These are phyloP conservation scores for Elongisporangium prolatum DNA, from an alignment of 352 stramenopile species.

Conservation along the genomic window DNA sequence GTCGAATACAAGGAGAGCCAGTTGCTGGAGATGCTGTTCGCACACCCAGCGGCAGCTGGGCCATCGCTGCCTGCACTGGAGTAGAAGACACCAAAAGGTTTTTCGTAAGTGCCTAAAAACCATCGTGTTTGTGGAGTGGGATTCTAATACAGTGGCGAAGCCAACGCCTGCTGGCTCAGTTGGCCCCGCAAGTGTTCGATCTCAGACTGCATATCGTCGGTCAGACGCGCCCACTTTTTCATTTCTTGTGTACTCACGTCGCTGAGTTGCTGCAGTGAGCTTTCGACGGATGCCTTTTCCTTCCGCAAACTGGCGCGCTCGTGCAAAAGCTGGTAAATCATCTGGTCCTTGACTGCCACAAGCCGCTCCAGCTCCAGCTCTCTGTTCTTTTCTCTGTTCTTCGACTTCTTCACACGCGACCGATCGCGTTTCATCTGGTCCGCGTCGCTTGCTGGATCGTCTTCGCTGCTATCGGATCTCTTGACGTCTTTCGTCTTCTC, in stretches of 20 bases:
- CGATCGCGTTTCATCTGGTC: not conserved
- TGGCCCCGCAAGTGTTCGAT: constrained; percentile 56
- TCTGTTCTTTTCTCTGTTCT: not conserved
- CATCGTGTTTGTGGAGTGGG: not conserved
- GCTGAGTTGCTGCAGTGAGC: constrained; percentile 57
- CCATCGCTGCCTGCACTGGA: not conserved
- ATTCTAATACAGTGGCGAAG: not conserved
- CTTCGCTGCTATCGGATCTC: not conserved
- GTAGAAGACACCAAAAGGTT: not conserved
- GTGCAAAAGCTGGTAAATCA: constrained; percentile 77
- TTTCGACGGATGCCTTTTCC: constrained; percentile 41
- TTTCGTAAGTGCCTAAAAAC: not conserved
- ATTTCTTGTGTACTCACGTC: constrained; percentile 73
- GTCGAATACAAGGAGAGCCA: constrained; percentile 85
- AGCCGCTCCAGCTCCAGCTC: constrained; percentile 28
- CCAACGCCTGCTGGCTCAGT: constrained; percentile 5
- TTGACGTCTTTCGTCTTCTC: not conserved
- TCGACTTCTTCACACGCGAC: not conserved
- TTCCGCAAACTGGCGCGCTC: constrained; percentile 52
- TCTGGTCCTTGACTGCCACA: constrained; percentile 74
- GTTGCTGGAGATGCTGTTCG: constrained; percentile 73
- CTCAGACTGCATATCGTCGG: constrained; percentile 78
- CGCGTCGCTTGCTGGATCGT: not conserved
- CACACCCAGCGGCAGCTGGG: constrained; percentile 18
- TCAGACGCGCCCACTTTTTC: constrained; percentile 77